phyloP scores from a whole-genome alignment of 2,329 filamentous ascomycete species.

The Diaporthe sp. region DNA sequence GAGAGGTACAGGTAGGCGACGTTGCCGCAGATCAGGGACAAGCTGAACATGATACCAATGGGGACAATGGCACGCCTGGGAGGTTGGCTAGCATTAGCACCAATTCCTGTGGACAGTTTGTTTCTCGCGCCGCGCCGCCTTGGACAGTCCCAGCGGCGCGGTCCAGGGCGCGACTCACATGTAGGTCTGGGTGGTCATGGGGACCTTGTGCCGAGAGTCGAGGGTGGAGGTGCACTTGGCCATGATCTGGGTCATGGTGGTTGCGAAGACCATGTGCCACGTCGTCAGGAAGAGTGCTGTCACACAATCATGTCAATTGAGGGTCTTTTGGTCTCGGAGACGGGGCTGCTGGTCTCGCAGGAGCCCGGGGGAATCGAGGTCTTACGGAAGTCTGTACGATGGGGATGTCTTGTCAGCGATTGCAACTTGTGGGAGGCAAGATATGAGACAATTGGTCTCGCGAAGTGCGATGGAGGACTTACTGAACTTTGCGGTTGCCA shows the following conservation, averaged over 20 bases:
- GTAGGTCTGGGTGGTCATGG: constrained; percentile 77
- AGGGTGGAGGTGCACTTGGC: constrained; percentile 86
- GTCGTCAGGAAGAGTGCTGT: constrained; percentile 81
- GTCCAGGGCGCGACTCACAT: constrained; percentile 35
- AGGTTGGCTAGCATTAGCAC: constrained; percentile 1
- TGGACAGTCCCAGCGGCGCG: constrained; percentile 58
- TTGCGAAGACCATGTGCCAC: constrained; percentile 92
- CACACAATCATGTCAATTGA: constrained; percentile 66
- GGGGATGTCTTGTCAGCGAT: constrained; percentile 26
- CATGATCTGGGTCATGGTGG: constrained; percentile 89
- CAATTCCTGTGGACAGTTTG: not conserved
- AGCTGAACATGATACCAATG: constrained; percentile 90
- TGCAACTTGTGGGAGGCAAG: not conserved
- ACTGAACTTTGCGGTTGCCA: constrained; percentile 80
- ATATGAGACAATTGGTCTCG: constrained; percentile 30
- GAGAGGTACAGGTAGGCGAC: constrained; percentile 90
- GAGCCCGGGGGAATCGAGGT: constrained; percentile 4
- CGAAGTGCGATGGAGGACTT: not conserved
- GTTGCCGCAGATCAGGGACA: constrained; percentile 93
- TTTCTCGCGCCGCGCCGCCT: too few relatives aligned
- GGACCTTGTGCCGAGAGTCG: constrained; percentile 90
- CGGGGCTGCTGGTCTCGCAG: not conserved
- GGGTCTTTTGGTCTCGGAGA: not conserved
- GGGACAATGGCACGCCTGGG: constrained; percentile 84
- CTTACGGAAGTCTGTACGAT: constrained; percentile 45